These are phyloP conservation scores for Millerago galiae DNA, from an alignment of 805 yeast species.

Conservation along the genomic window DNA sequence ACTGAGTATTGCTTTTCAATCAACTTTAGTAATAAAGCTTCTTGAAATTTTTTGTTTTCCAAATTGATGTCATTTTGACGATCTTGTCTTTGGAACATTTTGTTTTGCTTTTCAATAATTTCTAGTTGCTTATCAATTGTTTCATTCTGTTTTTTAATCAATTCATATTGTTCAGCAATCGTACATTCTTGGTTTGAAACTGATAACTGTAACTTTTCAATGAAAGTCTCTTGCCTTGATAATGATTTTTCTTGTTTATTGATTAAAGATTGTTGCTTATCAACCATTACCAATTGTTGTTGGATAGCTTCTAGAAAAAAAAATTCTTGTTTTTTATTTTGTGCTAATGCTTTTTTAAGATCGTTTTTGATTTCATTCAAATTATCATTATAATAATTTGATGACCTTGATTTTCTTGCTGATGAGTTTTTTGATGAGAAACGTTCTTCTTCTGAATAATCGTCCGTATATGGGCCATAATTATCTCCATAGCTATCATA, in stretches of 20 bases:
- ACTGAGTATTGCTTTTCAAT: slow-evolving; percentile 1
- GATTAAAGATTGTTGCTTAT: background rate
- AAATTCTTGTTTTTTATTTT: background rate
- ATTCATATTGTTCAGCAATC: background rate
- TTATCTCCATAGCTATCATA: background rate
- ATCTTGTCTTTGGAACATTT: slow-evolving; percentile 1
- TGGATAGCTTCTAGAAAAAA: background rate
- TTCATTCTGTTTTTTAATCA: background rate
- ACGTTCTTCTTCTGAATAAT: background rate
- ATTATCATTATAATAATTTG: background rate
- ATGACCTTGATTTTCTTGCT: background rate
- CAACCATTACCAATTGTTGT: background rate
- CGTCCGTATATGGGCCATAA: background rate
- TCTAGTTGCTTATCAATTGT: background rate
- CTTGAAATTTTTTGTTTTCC: background rate
- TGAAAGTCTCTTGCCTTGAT: background rate
- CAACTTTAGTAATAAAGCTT: background rate
- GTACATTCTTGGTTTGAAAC: background rate
- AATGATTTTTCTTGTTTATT: background rate
- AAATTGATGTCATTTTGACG: background rate
- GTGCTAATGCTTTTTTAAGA: background rate
- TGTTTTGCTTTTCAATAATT: background rate
- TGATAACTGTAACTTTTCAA: background rate
- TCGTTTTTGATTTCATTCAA: background rate
- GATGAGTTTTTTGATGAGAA: background rate